These are phyloP conservation scores for Saraca asoca DNA, from an alignment of 331 rosid species.

Conservation along the genomic window DNA sequence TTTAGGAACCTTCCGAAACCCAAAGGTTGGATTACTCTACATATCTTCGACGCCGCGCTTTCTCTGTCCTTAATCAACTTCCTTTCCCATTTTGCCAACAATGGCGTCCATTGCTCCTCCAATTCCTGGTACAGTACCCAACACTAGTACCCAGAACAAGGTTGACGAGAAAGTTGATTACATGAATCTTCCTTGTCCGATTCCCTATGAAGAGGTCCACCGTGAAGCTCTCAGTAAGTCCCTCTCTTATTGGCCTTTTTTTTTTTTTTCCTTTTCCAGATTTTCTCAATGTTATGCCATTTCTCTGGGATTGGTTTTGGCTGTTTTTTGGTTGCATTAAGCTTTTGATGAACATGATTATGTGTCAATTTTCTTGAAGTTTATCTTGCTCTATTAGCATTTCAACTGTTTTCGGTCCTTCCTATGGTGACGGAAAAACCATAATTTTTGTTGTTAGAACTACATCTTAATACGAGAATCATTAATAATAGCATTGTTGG, in stretches of 20 bases:
- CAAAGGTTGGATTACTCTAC: no score
- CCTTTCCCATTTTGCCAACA: conserved; percentile 23
- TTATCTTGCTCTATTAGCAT: not conserved
- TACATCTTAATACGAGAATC: not conserved
- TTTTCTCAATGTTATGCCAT: not conserved
- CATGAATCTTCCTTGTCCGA: conserved; percentile 84
- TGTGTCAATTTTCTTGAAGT: no score
- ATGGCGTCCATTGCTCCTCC: conserved; percentile 65
- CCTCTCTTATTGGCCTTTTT: not conserved
- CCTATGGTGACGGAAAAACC: no score
- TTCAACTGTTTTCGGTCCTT: not conserved
- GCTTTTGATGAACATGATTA: not conserved
- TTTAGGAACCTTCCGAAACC: no score
- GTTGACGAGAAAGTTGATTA: conserved; percentile 66
- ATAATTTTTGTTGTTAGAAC: not conserved
- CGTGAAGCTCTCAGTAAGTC: conserved; percentile 93
- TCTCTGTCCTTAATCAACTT: not conserved
- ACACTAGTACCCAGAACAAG: conserved; percentile 37
- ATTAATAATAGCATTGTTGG: not conserved
- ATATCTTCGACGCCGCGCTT: no score
- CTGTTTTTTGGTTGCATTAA: not conserved
- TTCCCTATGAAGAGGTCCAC: conserved; percentile 91
- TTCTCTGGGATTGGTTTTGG: not conserved
- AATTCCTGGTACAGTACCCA: conserved; percentile 28
- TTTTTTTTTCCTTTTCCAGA: not conserved